phyloP scores from a whole-genome alignment of 805 yeast species.

The Candida argentea region DNA sequence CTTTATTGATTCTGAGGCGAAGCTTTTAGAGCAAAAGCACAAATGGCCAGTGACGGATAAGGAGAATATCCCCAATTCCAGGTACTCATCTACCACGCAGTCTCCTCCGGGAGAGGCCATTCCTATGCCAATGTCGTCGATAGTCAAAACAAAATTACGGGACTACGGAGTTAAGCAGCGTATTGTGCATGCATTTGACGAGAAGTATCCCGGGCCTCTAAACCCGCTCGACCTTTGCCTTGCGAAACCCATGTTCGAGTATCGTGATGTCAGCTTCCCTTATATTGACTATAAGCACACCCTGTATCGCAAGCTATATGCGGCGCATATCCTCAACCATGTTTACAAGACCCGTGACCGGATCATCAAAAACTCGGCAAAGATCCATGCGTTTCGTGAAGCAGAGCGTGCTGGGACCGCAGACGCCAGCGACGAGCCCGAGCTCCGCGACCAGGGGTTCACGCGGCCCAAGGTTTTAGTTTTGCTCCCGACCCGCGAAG shows the following conservation, averaged over 20 bases:
- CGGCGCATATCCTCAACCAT: conserved; percentile 72
- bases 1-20: conserved; percentile 17
- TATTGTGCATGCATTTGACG: conserved; percentile 13
- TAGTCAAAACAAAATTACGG: conserved; percentile 2
- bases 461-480: conserved; percentile 85
- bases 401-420: conserved; percentile 13
- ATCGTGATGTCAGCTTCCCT: conserved; percentile 62
- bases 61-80: conserved; percentile 8
- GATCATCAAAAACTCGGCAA: conserved; percentile 67
- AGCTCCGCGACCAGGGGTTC: conserved; percentile 86
- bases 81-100: conserved; percentile 25
- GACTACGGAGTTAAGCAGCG: conserved; percentile 17
- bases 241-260: conserved; percentile 57
- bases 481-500: conserved; percentile 73
- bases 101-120: conserved; percentile 19
- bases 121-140: conserved; percentile 2
- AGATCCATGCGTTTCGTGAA: conserved; percentile 35
- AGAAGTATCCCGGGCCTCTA: no score
- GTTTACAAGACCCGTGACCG: conserved; percentile 77
- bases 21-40: conserved; percentile 7
- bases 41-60: conserved; percentile 20
- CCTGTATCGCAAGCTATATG: conserved; percentile 50
- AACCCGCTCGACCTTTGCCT: conserved; percentile 45
- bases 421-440: conserved; percentile 33
- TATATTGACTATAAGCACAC: conserved; percentile 41